Evolutionary conservation across 306 rosid species (phyloP), one percentile per base, ranked within the genome.

Genomic region (Potentilla sterilis): DNA sequence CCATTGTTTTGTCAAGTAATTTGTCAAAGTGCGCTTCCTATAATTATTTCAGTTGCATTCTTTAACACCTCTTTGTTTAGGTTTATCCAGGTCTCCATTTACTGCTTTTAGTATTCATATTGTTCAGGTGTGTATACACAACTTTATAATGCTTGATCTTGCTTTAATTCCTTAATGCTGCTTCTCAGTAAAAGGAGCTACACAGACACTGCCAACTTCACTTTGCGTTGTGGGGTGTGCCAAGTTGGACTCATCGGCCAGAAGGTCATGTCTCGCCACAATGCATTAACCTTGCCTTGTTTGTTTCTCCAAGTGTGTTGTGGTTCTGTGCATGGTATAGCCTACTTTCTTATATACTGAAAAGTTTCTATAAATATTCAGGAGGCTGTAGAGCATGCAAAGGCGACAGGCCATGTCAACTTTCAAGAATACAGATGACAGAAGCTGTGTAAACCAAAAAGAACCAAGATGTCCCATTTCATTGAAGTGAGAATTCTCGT

Each of bases 171-270:
- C 44, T 18, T 47, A 41, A 54, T 70, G 35, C 63, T 32, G 63
- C 44, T 70, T 88, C 64, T 69, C 87, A 96, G 99, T 84, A 90
- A 88, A 82, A 77, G 96, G 83, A 92, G 91, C 8, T 96, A 47
- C 79, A 96, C 99, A 0, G 93, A 96, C 88, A 90, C 98, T 16
- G 83, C 99, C 64, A 96, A 81, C 85, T 96, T 96, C 88, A 92
- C 99, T 47, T 83, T 92, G 78, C 98, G 98, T 57, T 96, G 99
- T 48, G 98, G 97, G n/a, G 92, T 90, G 10, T 96, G 99, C 92
- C 99, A 96, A 85, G 89, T 90, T 64, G 99, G 98, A 81, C 93
- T 96, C 9, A 6, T 86, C 9, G 99, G 97, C 78, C 92, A 92
- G 79, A 87, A 86, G 99, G 99, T 93, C 69, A 85, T 28, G 28